Conservation (phyloP, 2,329 filamentous ascomycete species). For the Xylariaceae sp. region DNA sequence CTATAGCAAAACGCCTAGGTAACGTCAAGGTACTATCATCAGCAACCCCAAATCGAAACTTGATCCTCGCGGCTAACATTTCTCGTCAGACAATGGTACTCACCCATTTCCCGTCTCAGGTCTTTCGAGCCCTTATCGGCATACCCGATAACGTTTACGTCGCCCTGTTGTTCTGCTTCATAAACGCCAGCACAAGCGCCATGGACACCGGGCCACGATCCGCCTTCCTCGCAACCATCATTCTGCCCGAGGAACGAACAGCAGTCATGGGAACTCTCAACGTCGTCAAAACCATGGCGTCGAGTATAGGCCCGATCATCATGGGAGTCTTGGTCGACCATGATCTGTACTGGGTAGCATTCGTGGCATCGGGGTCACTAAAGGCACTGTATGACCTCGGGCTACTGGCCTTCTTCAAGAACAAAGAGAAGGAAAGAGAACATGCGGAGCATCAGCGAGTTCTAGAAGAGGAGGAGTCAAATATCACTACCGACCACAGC, state of each 20-base stretch:
- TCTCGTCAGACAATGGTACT: conserved; percentile 63
- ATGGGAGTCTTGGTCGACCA: conserved; percentile 59
- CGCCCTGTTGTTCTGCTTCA: conserved; percentile 55
- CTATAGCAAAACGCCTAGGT: conserved; percentile 51
- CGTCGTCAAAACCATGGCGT: conserved; percentile 61
- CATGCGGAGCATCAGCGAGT: conserved; percentile 6
- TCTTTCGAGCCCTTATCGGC: conserved; percentile 61
- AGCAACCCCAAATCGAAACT: not conserved
- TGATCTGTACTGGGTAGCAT: conserved; percentile 56
- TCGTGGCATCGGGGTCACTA: conserved; percentile 57
- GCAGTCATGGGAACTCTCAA: conserved; percentile 69
- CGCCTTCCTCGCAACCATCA: conserved; percentile 63
- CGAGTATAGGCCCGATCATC: conserved; percentile 58
- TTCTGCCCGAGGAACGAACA: conserved; percentile 63
- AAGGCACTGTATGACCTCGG: conserved; percentile 60
- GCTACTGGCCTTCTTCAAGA: conserved; percentile 45
- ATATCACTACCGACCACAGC: too few relatives aligned
- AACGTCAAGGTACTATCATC: conserved; percentile 55
- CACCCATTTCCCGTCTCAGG: conserved; percentile 64
- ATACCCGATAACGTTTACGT: conserved; percentile 48
- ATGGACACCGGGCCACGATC: conserved; percentile 70
- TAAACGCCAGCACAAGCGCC: conserved; percentile 57
- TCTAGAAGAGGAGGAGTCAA: conserved; percentile 5
- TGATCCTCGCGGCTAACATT: conserved; percentile 6
- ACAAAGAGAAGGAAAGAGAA: conserved; percentile 8